Evolutionary conservation across 2,329 filamentous ascomycete genomes (phyloP), one percentile per base, ranked within the genome.

Genomic region (Thielaviopsis ethacetica): DNA sequence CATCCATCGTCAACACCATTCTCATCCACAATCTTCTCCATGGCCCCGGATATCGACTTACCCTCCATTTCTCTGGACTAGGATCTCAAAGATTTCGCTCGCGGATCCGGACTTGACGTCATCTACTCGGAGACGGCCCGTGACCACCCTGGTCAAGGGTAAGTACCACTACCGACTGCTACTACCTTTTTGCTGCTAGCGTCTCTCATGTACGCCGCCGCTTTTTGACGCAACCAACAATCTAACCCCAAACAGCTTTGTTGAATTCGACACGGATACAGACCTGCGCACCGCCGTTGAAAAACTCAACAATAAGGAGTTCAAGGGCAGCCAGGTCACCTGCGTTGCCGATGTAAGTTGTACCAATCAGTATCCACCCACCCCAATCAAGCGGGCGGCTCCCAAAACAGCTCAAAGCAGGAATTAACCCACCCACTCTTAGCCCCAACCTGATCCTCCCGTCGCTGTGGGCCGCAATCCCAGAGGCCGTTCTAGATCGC

Each of bases 11-110:
- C 44, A 49, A 57, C 21, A 21, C 15, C 26, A 34, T n/a, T 56
- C 44, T 30, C 22, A 27, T 57, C 6, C 10, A 9, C 22, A 19
- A 17, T 55, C 2, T 17, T 64, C 66, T 61, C 62, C 65, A 68
- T 66, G 67, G 70, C 75, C 75, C 78, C 76, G 75, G 79, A 81
- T 71, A 75, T 72, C 81, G 75, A 90, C 87, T 91, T 88, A 93
- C 86, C 79, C 80, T 81, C 80, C 51, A 53, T 30, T 53, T 53
- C 24, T 52, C 51, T 41, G 55, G 21, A 84, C 75, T 90, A 98
- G 93, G 93, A 98, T 74, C 84, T 98, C 58, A 98, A 98, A 87
- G 93, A 98, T 73, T 98, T 98, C 75, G 93, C 93, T 63, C 90
- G 93, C 70, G 88, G 94, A 73, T 94, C 91, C 72, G 90, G 90